These are phyloP conservation scores for Calonectria pseudoturangicola DNA, from an alignment of 2,329 filamentous ascomycete genomes.

Conservation along the genomic window DNA sequence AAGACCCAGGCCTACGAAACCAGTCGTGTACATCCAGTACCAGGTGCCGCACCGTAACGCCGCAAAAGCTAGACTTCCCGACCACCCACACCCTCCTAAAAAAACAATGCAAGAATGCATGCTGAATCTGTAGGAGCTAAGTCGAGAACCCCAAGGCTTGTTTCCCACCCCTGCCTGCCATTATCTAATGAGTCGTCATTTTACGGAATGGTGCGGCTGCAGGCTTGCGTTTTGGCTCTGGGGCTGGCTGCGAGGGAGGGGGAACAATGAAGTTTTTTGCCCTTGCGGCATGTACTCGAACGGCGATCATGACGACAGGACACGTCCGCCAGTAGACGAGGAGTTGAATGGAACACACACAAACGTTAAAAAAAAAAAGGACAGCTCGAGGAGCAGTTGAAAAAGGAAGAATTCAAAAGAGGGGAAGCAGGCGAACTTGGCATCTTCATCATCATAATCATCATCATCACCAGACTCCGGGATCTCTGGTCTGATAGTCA, in stretches of 20 bases:
- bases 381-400: conserved; percentile 20
- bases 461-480: conserved; percentile 8
- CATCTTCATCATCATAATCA: conserved; percentile 34
- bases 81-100: conserved; percentile 14
- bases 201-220: conserved; percentile 40
- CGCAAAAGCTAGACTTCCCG: conserved; percentile 28
- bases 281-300: conserved; percentile 28
- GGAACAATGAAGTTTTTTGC: conserved; percentile 29
- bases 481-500: conserved; percentile 6
- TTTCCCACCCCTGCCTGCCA: conserved; percentile 34
- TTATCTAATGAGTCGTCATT: conserved; percentile 40
- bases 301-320: conserved; percentile 53
- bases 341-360: conserved; percentile 19
- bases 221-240: conserved; percentile 28
- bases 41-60: conserved; percentile 27
- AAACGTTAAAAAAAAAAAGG: conserved; percentile 21
- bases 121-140: conserved; percentile 30
- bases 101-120: conserved; percentile 32
- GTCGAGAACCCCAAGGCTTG: conserved; percentile 37
- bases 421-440: conserved; percentile 16
- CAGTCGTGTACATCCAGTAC: conserved; percentile 25
- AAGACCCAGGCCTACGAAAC: conserved; percentile 28
- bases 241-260: conserved; percentile 22
- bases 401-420: conserved; percentile 32
- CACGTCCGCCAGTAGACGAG: conserved; percentile 33